These are phyloP conservation scores for Blastomyces percursus DNA, from an alignment of 2,329 filamentous ascomycete genomes.

Conservation along the genomic window DNA sequence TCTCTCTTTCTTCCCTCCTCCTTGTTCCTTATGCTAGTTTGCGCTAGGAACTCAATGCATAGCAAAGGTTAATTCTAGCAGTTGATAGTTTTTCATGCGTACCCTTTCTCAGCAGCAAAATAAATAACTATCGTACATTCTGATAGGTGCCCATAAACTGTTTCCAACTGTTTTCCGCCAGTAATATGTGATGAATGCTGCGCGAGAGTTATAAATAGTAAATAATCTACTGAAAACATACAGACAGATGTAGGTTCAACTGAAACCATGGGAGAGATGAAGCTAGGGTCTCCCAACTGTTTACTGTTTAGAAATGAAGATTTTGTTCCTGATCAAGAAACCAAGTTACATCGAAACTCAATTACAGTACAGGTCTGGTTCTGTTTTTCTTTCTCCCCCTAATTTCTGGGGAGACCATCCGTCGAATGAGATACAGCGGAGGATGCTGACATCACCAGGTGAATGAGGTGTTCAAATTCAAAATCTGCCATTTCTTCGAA, in stretches of 20 bases:
- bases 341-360: not conserved
- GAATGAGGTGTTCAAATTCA: not conserved
- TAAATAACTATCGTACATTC: not conserved
- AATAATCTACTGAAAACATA: no score
- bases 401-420: not conserved
- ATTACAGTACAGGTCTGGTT: not conserved
- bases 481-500: not conserved
- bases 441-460: constrained; percentile 4
- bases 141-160: not conserved
- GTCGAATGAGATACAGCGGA: not conserved
- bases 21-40: no score
- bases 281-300: no score
- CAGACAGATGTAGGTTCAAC: no score
- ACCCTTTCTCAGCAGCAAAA: not conserved
- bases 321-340: not conserved
- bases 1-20: no score
- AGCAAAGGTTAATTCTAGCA: not conserved
- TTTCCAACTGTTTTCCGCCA: not conserved
- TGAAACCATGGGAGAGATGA: no score
- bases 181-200: no score
- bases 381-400: not conserved
- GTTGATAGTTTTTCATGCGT: not conserved
- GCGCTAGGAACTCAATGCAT: not conserved
- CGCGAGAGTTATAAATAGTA: no score
- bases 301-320: not conserved